A percentile compares a stretch with the other conserved stretches of the same genome.
These are phyloP conservation scores for Penicillium goetzii DNA, from an alignment of 495 filamentous ascomycete genomes.

Conservation along the genomic window DNA sequence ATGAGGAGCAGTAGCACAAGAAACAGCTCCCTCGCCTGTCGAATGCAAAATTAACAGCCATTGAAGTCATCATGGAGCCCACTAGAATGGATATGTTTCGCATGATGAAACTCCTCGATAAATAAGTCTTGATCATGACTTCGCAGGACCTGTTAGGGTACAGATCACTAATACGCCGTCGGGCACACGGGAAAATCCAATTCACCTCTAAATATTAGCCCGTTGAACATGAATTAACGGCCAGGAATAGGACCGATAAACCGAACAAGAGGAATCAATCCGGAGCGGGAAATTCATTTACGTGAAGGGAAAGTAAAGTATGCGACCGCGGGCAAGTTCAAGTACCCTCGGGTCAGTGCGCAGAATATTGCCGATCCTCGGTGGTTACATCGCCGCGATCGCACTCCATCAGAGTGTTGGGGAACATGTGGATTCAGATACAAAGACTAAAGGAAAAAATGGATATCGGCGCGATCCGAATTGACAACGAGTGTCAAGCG, in stretches of 20 bases:
- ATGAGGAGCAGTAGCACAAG: too few relatives aligned
- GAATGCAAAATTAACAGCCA: too few relatives aligned
- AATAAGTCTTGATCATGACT: too few relatives aligned
- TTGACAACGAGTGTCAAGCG: neutral
- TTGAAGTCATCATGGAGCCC: too few relatives aligned
- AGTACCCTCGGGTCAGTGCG: constrained; percentile 1
- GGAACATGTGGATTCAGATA: neutral
- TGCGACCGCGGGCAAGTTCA: constrained; percentile 4
- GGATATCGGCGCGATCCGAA: neutral
- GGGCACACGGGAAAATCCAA: too few relatives aligned
- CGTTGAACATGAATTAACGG: neutral
- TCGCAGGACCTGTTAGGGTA: too few relatives aligned
- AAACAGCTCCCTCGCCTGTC: too few relatives aligned
- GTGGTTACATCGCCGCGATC: neutral
- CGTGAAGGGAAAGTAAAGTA: neutral
- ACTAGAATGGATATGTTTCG: too few relatives aligned
- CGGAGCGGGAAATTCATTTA: neutral
- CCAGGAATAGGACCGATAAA: too few relatives aligned
- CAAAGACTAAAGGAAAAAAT: neutral
- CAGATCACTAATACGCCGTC: too few relatives aligned
- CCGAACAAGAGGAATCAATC: neutral
- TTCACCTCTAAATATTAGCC: too few relatives aligned
- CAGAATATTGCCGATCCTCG: neutral
- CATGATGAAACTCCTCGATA: too few relatives aligned
- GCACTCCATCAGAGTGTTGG: neutral